Conservation (phyloP, 768 basidiomycete genomes). For the Tricholoma saponaceum region DNA sequence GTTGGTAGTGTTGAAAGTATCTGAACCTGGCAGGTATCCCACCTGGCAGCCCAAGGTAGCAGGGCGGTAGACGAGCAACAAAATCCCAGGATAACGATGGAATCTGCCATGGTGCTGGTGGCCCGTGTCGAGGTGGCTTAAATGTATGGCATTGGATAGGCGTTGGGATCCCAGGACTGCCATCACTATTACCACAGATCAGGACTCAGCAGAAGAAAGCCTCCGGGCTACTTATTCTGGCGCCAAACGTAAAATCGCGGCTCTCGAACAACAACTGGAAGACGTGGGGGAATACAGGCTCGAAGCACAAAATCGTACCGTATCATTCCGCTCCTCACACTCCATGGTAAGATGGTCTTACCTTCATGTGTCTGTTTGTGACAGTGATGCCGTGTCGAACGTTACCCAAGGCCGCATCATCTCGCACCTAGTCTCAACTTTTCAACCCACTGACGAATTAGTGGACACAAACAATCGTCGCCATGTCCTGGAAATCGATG, state of each 20-base stretch:
- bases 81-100: neutral
- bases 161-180: neutral
- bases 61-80: no score
- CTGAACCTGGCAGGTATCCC: no score
- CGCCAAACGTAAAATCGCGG: neutral
- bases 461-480: neutral
- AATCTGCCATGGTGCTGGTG: neutral
- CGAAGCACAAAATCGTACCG: neutral
- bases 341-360: no score
- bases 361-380: no score
- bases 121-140: neutral
- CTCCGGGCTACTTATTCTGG: neutral
- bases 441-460: neutral
- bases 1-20: no score
- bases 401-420: neutral
- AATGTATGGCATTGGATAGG: neutral
- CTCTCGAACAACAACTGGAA: neutral
- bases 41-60: no score
- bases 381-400: neutral
- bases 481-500: neutral
- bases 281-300: neutral
- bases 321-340: neutral
- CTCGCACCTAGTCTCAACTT: neutral
- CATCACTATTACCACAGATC: no score
- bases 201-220: neutral